Base-by-base conservation (phyloP, 106 monocot species). In the Dendrobium catenatum region DNA sequence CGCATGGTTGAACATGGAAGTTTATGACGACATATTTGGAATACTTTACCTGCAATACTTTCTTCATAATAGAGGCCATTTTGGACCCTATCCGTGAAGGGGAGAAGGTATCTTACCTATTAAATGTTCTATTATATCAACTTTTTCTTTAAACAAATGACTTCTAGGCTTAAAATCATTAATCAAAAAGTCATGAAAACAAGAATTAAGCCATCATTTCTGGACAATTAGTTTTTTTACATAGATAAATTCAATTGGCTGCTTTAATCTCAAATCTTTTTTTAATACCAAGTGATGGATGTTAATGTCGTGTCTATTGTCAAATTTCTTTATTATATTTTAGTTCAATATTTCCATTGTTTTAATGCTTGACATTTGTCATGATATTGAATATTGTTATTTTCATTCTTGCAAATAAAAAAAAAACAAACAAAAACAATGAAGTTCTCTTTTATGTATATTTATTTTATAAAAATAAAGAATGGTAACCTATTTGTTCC, bases 1-100 rank as follows among this genome's bases (percentile, higher is more conserved):
- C 86, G 98, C 40, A 98, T 98, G 98, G 90, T 92, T 81, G 95
- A 95, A 81, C 87, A 81, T 81, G 95, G 93, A 59, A 90, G 91
- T 74, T 86, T 81, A 64, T 98, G 95, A 93, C 82, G 93, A 43
- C 88, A 89, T 75, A 92, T 98, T 68, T 98, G 98, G 98, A 93
- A 93, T 86, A 89, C 88, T 26, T 91, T 91, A 75, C 91, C 87
- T 75, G 73, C 91, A 51, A 74, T 98, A 80, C 82, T 95, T 33
- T 85, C 84, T 4, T 91, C 85, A 80, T 79, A 91, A 78, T 95
- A 98, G 84, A 98, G 89, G 80, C 89, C 77, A 85, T 93, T 85
- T 81, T 98, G 77, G 98, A 98, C 82, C 91, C 98, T 40, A 82
- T 89, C 64, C 82, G 91, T 48, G 98, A 98, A 88, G 98, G 93